Base-by-base conservation (phyloP, 257 asterid species). In the Marsdenia floribunda region DNA sequence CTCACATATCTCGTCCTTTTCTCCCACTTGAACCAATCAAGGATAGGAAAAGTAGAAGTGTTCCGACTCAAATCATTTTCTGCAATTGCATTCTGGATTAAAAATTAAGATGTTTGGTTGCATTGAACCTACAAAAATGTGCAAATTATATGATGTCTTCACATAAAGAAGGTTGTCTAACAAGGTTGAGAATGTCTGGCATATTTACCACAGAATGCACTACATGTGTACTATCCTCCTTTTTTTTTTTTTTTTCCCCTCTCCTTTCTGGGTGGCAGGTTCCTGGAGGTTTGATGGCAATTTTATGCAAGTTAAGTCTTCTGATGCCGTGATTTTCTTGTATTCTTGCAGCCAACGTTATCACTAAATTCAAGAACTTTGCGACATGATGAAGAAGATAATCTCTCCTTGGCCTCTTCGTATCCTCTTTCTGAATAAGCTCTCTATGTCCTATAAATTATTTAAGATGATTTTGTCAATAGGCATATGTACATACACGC, bases 341-440 rank as follows among this genome's bases (percentile, higher is more conserved):
- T 74, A 52, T 76, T 80, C 40, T 78, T 74, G 76, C 85, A 91
- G 97, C 58, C 83, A 65, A 78, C 55, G 79, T 77, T 88, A 68
- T 88, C 89, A 79, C 52, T 63, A 60, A 46, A 74, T 65, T 82
- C 89, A 61, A 82, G 79, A 82, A 79, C 77, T 73, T 74, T 44
- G 76, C 82, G 75, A 76, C 79, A 80, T 40, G 91, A 86, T 29
- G 93, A 91, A 73, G 94, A 91, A 65, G 97, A 91, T 81, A 89
- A 86, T 84, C 83, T 84, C 83, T 91, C 96, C 47, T 60, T 91
- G 86, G 96, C 96, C 76, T 89, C 97, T 77, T 89, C 96, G 96
- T 91, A 91, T 89, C 96, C 96, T 86, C 22, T 53, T 21, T 75
- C 55, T 75, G 59, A 6, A 12, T 77, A 49, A 21, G 70, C 38